Base-by-base conservation (phyloP, 495 filamentous ascomycete genomes). In the Hypoxylon cercidicola region DNA sequence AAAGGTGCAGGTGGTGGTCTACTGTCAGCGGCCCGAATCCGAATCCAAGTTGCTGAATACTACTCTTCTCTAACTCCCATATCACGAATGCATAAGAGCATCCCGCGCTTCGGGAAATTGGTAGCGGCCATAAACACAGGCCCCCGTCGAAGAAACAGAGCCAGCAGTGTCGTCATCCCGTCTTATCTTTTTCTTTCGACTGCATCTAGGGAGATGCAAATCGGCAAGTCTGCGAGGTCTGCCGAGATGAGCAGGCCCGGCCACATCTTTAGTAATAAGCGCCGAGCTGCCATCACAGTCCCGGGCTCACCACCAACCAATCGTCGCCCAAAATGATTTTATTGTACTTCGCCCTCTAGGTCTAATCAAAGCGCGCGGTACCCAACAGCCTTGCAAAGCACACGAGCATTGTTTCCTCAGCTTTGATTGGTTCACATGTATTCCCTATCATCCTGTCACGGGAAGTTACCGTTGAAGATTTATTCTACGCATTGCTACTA, bases 281-380 rank as follows among this genome's bases (percentile, higher is more conserved):
- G 64, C 64, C 48, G 32, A 39, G n/a, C 47, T 44, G 48, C 9
- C 18, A 59, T 60, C 65, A 56, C 55, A 19, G 30, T 23, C 46
- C 40, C 32, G 37, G n/a, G 15, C 34, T 57, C 41, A 25, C 21
- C 21, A 41, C 45, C 19, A 51, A 41, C 64, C 58, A 68, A 62
- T 55, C 28, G 49, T 46, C 32, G 13, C 44, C 50, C 13, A 4
- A 16, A 28, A 30, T 32, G 32, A 44, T 57, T 45, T 50, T 23
- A 13, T 23, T 37, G 10, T 20, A 35, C 35, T 18, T 10, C 32
- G 20, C 37, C 61, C 46, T 25, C 15, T 20, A n/a, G 20, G 4
- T 4, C 15, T 25, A 11, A 7, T 19, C 16, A 57, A 52, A 60
- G 65, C 65, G 65, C 65, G 65, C 65, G 60, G 65, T 41, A 68